These are phyloP conservation scores for Rhododendron kiyosumense DNA, from an alignment of 148 eudicot species.

Conservation along the genomic window DNA sequence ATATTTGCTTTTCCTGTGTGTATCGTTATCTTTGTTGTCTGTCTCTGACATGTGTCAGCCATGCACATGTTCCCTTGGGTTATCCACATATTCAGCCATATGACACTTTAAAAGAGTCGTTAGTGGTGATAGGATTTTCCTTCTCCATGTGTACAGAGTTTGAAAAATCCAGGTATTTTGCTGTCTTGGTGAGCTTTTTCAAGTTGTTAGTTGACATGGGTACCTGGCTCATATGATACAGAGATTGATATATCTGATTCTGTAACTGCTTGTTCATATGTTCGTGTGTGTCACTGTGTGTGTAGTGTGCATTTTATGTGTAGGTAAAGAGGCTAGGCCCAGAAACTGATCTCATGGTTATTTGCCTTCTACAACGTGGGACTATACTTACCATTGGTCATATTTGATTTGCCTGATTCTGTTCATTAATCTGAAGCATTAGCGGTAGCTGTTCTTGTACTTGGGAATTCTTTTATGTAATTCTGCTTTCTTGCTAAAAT, in stretches of 20 bases:
- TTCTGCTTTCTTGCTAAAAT: background rate
- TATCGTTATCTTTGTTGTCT: background rate
- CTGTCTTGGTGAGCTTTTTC: background rate
- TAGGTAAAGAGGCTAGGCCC: background rate
- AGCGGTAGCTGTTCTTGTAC: background rate
- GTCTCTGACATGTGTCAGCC: background rate
- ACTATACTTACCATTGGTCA: background rate
- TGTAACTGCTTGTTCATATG: background rate
- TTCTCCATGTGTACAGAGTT: background rate
- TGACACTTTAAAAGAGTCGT: background rate
- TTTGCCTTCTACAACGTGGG: background rate
- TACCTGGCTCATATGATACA: background rate
- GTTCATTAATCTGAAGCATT: background rate
- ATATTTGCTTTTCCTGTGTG: background rate
- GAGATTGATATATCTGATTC: background rate
- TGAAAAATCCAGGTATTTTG: background rate
- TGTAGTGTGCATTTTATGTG: background rate
- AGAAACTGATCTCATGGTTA: background rate
- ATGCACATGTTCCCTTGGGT: background rate
- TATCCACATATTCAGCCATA: background rate
- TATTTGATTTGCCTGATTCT: constrained; percentile 1
- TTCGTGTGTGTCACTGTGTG: background rate
- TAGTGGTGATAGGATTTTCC: background rate
- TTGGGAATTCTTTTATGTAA: background rate
- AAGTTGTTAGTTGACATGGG: background rate